These are phyloP conservation scores for Cyclotella choctawhatcheeana DNA, from an alignment of 108 stramenopile species.

Conservation along the genomic window DNA sequence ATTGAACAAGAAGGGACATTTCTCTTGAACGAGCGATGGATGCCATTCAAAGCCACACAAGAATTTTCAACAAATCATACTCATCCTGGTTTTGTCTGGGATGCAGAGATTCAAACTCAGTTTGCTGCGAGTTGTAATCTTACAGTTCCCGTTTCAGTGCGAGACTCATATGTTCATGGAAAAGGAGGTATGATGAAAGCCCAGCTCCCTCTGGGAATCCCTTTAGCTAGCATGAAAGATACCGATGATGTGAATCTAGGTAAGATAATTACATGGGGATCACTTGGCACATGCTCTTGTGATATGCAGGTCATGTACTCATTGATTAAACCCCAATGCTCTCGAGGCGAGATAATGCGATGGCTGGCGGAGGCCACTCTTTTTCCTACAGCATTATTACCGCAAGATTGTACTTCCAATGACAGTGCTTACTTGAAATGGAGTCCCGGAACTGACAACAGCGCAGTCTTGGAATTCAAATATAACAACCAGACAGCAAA, in stretches of 20 bases:
- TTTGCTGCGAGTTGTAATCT: neutral
- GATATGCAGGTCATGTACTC: neutral
- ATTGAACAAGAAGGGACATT: conserved; percentile 31
- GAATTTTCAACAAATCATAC: conserved; percentile 17
- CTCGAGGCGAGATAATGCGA: conserved; percentile 24
- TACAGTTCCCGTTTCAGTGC: conserved; percentile 18
- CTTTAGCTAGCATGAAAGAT: conserved; percentile 22
- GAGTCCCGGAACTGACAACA: conserved; percentile 9
- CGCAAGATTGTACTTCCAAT: neutral
- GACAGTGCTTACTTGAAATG: conserved; percentile 16
- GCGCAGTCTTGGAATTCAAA: conserved; percentile 24
- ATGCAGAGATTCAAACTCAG: conserved; percentile 28
- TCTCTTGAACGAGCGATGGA: conserved; percentile 30
- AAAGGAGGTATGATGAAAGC: conserved; percentile 31
- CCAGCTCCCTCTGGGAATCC: conserved; percentile 23
- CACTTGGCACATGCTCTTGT: neutral
- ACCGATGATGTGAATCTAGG: conserved; percentile 28
- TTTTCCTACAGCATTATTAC: conserved; percentile 28
- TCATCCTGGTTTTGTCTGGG: conserved; percentile 45
- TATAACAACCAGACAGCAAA: neutral
- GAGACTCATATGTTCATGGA: conserved; percentile 33
- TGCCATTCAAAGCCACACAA: conserved; percentile 27
- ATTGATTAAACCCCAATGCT: neutral
- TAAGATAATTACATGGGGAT: conserved; percentile 27
- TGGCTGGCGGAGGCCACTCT: conserved; percentile 33